Base-by-base conservation (phyloP, 352 stramenopile genomes). In the Poterioochromonas sp. region DNA sequence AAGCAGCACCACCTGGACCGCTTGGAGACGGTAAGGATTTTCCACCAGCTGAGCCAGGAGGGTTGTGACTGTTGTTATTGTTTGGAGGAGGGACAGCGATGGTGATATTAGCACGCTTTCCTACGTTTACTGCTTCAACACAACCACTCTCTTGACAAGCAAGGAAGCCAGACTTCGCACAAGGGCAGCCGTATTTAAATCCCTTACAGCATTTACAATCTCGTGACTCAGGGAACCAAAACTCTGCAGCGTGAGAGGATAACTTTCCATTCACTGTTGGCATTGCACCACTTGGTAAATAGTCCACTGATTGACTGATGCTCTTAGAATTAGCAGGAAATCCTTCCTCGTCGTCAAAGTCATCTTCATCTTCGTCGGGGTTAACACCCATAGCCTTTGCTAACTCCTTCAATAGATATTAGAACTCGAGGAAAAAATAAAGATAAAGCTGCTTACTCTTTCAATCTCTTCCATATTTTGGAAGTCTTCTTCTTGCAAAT, bases 141-240 rank as follows among this genome's bases (percentile, higher is more conserved):
- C n/a, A n/a, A n/a, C n/a, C n/a, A n/a, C n/a, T n/a, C 12, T 41
- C 62, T 71, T 71, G 15, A 71, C 62, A 71, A 58, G 47, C 47
- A 29, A 43, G 39, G 62, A 15, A 11, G 11, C 8, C 32, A 41
- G 8, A 8, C 8, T 40, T 44, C 18, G 2, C 18, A 79, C 83
- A 84, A 8, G 12, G 26, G 76, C 83, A 86, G 41, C 83, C 83
- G 68, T 84, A 74, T 58, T 86, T 86, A 64, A 81, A 85, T 29
- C 83, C 83, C n/a, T 83, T 78, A 53, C 83, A 86, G 43, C 83
- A 85, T 0, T 15, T 5, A 78, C 83, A 86, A 44, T 86, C 69
- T 32, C 80, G 79, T 49, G 79, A 80, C 73, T 86, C 82, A 26
- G 83, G 82, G 77, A 84, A 86, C 83, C 83, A 86, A 78, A 85